phyloP scores from a whole-genome alignment of 1,139 yeast species.

The Barnettozyma hawaiiensis region DNA sequence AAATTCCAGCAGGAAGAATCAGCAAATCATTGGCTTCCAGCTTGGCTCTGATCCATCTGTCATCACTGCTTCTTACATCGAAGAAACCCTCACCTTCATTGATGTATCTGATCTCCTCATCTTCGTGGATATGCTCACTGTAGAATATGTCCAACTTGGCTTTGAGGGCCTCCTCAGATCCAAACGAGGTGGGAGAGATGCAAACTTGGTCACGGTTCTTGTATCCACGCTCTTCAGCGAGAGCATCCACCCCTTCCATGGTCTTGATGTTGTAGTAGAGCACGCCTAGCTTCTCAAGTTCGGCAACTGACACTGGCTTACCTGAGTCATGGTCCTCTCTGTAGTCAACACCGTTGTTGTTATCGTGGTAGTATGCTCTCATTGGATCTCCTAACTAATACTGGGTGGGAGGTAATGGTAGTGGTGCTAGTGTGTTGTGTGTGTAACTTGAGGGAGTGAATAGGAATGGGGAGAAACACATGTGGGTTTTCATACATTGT shows the following conservation, averaged over 20 bases:
- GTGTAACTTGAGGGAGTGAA: no score
- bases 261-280: conserved; percentile 51
- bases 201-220: conserved; percentile 72
- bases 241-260: conserved; percentile 51
- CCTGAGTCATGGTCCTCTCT: conserved; percentile 78
- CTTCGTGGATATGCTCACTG: conserved; percentile 90
- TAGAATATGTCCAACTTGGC: conserved; percentile 67
- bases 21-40: conserved; percentile 62
- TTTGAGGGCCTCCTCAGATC: conserved; percentile 58
- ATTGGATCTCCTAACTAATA: conserved; percentile 10
- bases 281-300: conserved; percentile 62
- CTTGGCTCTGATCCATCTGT: conserved; percentile 75
- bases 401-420: no score
- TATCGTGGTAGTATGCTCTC: conserved; percentile 70
- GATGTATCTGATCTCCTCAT: conserved; percentile 91
- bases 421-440: no score
- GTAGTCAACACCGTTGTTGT: conserved; percentile 54
- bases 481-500: no score
- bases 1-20: conserved; percentile 85
- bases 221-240: conserved; percentile 69
- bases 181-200: conserved; percentile 57
- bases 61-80: conserved; percentile 63
- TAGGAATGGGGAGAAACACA: no score
- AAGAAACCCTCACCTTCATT: conserved; percentile 89
- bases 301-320: conserved; percentile 40